Conservation (phyloP, 1,284 basidiomycete genomes). For the Cryptococcus sp. region DNA sequence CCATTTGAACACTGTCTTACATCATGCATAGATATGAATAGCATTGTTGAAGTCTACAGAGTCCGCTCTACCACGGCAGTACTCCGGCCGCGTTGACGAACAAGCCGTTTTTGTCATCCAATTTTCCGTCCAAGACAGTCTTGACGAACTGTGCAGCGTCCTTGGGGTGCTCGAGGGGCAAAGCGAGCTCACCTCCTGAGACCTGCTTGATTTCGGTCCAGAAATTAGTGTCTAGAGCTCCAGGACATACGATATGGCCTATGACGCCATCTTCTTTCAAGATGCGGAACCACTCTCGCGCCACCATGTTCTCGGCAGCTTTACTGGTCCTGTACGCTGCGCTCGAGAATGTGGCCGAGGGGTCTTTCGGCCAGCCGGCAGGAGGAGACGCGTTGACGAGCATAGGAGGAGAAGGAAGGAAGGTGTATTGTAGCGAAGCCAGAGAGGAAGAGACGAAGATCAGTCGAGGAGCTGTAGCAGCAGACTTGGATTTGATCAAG, state of each 20-base stretch:
- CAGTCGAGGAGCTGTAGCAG: constrained; percentile 6
- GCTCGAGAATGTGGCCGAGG: not conserved
- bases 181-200: constrained; percentile 1
- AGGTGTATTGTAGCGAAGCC: constrained; percentile 6
- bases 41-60: no score
- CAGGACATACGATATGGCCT: constrained; percentile 12
- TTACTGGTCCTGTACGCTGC: constrained; percentile 23
- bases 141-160: constrained; percentile 9
- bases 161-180: not conserved
- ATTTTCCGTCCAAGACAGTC: constrained; percentile 8
- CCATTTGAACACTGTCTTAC: no score
- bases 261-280: constrained; percentile 22
- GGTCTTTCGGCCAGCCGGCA: constrained; percentile 13
- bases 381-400: constrained; percentile 4
- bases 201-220: not conserved
- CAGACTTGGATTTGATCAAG: constrained; percentile 17
- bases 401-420: not conserved
- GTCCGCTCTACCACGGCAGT: no score
- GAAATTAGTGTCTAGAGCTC: constrained; percentile 11
- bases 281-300: constrained; percentile 17
- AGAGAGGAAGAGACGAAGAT: constrained; percentile 21
- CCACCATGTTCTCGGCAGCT: constrained; percentile 25
- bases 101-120: constrained; percentile 8
- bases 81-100: no score
- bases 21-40: no score